Base-by-base conservation (phyloP, 1,284 basidiomycete species). In the Tilletia walkeri region DNA sequence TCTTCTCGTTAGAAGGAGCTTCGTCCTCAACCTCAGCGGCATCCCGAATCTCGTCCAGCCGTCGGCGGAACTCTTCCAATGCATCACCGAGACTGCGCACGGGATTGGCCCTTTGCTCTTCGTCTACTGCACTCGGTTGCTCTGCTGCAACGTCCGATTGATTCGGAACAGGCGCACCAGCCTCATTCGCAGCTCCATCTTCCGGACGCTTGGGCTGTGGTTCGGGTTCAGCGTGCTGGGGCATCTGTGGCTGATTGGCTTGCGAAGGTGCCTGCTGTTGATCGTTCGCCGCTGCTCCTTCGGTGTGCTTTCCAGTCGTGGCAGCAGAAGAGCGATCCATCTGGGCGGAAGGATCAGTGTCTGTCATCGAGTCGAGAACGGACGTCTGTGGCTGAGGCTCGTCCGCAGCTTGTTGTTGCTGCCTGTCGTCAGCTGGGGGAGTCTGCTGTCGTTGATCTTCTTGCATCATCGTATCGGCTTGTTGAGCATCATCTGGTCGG, bases 71-170 rank as follows among this genome's bases (percentile, higher is more conserved):
- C 79, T 95, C 92, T 75, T 91, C 89, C 69, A 94, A 84, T 1
- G 92, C 89, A 81, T 98, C 95, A 48, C 94, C 94, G 2, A 95
- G 88, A 73, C 89, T 91, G 69, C 94, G 91, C 38, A 91, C 85
- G 3, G 92, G 89, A 77, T 93, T 91, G 47, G 75, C 73, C 1
- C 71, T 59, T 34, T 70, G 12, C 16, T 63, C 50, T 24, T 67
- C 54, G 4, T 69, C 73, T 3, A 69, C 73, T n/a, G 70, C 68
- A 14, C 68, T 71, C 49, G 20, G 69, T 72, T 69, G 65, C 16
- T 66, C 69, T 5, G 36, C 66, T 6, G 30, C 45, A 10, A 69
- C 68, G 10, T 63, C 65, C 48, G 66, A 41, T 9, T 70, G 72
- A 4, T 75, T 71, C 45, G 65, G 68, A 24, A 47, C 34, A 16